Conservation (phyloP, 2,329 filamentous ascomycete species). For the Onygena corvina region DNA sequence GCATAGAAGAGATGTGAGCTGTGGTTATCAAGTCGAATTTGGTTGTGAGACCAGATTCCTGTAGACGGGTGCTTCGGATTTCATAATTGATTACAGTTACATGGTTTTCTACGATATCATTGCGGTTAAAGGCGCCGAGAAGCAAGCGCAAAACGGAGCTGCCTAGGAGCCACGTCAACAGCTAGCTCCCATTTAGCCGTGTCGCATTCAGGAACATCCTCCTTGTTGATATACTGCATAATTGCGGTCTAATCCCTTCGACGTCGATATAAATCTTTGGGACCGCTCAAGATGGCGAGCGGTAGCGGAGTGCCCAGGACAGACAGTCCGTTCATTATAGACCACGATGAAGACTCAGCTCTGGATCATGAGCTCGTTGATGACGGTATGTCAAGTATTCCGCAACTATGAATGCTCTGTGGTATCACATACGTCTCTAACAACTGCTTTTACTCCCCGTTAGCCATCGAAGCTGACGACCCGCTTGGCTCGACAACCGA, state of each 20-base stretch:
- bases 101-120: neutral
- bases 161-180: conserved; percentile 4
- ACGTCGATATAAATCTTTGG: neutral
- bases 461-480: conserved; percentile 81
- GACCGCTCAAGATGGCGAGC: conserved; percentile 23
- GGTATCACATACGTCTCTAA: neutral
- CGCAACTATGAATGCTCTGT: neutral
- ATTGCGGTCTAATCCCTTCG: neutral
- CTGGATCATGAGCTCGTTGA: conserved; percentile 64
- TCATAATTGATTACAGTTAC: neutral
- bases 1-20: neutral
- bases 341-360: conserved; percentile 49
- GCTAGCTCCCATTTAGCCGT: neutral
- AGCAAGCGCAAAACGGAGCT: neutral
- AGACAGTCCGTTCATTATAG: conserved; percentile 44
- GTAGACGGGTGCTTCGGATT: neutral
- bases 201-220: neutral
- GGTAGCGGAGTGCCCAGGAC: conserved; percentile 25
- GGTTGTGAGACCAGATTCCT: neutral
- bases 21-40: neutral
- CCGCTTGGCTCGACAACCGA: conserved; percentile 58
- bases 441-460: neutral
- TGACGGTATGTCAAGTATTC: conserved; percentile 39
- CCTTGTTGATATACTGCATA: neutral
- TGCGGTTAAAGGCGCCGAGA: neutral